Conservation (phyloP, 129 eudicot species). For the Ambrosia trifida region DNA sequence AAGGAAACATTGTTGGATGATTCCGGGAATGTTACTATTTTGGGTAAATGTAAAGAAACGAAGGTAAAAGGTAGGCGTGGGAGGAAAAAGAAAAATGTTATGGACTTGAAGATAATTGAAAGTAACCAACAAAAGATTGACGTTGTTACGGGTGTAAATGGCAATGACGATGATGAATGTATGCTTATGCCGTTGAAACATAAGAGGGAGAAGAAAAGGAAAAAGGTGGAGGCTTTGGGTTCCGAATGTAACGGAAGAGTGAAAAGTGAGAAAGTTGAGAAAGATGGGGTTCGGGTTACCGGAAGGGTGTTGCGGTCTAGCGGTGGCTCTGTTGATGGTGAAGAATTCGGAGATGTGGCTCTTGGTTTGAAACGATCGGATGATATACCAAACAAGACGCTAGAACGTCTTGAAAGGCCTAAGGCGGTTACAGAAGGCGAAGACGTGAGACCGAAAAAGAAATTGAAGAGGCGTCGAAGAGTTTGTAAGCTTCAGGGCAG, state of each 20-base stretch:
- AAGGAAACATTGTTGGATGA: slow-evolving; percentile 10
- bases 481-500: slow-evolving; percentile 14
- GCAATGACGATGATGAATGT: slow-evolving; percentile 16
- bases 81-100: slow-evolving; percentile 25
- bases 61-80: slow-evolving; percentile 14
- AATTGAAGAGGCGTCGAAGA: slow-evolving; percentile 19
- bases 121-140: background rate
- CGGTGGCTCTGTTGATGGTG: slow-evolving; percentile 21
- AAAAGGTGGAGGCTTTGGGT: slow-evolving; percentile 29
- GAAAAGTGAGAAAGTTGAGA: slow-evolving; percentile 29
- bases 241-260: slow-evolving; percentile 24
- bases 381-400: slow-evolving; percentile 17
- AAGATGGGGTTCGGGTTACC: slow-evolving; percentile 22
- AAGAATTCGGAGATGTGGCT: slow-evolving; percentile 14
- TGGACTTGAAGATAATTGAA: slow-evolving; percentile 7
- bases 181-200: slow-evolving; percentile 10
- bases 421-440: slow-evolving; percentile 15
- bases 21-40: slow-evolving; percentile 14
- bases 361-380: slow-evolving; percentile 7
- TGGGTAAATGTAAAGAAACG: slow-evolving; percentile 3
- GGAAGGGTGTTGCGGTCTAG: slow-evolving; percentile 67
- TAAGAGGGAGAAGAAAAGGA: slow-evolving; percentile 50
- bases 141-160: slow-evolving; percentile 17
- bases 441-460: slow-evolving; percentile 22
- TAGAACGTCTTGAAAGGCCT: slow-evolving; percentile 25